These are phyloP conservation scores for Talaromyces borbonicus DNA, from an alignment of 495 filamentous ascomycete species.

Conservation along the genomic window DNA sequence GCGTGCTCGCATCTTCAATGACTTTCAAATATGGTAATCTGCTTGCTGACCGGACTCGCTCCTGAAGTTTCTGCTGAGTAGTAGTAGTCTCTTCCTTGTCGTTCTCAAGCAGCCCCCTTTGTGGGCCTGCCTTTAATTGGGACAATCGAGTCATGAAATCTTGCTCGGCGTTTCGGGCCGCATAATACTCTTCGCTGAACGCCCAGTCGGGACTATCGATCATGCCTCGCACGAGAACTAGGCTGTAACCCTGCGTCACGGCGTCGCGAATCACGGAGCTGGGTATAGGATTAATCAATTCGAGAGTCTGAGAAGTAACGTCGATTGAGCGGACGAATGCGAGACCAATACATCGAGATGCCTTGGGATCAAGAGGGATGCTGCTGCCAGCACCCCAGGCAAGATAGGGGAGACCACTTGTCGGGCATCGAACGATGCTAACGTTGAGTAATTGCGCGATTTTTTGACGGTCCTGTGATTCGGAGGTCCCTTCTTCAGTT, in stretches of 20 bases:
- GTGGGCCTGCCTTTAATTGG: too few species aligned
- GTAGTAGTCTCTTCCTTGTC: slow-evolving; percentile 7
- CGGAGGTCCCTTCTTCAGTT: neutral
- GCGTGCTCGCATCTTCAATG: slow-evolving; percentile 27
- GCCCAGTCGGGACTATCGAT: slow-evolving; percentile 45
- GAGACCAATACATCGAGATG: slow-evolving; percentile 39
- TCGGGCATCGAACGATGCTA: slow-evolving; percentile 22
- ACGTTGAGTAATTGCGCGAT: slow-evolving; percentile 11
- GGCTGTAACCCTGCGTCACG: slow-evolving; percentile 23
- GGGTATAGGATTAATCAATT: slow-evolving; percentile 40
- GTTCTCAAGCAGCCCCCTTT: slow-evolving; percentile 16
- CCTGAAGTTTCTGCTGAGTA: slow-evolving; percentile 16
- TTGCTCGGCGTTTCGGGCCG: slow-evolving; percentile 29
- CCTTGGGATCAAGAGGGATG: slow-evolving; percentile 31
- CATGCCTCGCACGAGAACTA: slow-evolving; percentile 44
- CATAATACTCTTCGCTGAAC: slow-evolving; percentile 35
- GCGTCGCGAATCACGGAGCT: slow-evolving; percentile 19
- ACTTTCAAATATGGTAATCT: slow-evolving; percentile 40
- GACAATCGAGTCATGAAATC: slow-evolving; percentile 19
- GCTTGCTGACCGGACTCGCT: slow-evolving; percentile 29
- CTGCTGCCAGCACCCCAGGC: slow-evolving; percentile 27
- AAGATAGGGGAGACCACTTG: slow-evolving; percentile 33
- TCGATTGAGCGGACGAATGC: slow-evolving; percentile 44
- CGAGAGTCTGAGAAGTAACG: slow-evolving; percentile 22
- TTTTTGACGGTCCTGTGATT: neutral